Evolutionary conservation across 305 asterid genomes (phyloP).

Genomic region (Withania somnifera): DNA sequence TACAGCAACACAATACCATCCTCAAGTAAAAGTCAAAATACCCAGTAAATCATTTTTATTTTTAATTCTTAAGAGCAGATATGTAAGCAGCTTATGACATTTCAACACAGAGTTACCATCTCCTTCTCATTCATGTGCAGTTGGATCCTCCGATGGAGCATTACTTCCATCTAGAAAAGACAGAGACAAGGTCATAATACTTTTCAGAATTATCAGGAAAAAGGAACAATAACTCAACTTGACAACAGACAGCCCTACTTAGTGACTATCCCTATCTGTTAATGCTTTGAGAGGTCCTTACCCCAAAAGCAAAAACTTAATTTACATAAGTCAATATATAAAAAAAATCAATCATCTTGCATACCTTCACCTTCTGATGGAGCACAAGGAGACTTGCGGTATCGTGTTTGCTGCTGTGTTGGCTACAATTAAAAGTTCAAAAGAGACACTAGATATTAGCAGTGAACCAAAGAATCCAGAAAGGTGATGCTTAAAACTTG

Average conservation of each 20-base stretch:
- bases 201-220: background rate
- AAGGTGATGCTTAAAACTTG: background rate
- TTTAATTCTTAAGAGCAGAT: background rate
- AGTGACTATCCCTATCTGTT: background rate
- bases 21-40: background rate
- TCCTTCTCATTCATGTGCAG: constrained; percentile 7
- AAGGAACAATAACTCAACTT: background rate
- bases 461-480: background rate
- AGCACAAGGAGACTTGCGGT: constrained; percentile 87
- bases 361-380: constrained; percentile 91
- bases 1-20: constrained; percentile 2
- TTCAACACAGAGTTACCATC: background rate
- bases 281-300: background rate
- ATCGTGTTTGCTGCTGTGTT: constrained; percentile 90
- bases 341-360: constrained; percentile 6
- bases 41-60: background rate
- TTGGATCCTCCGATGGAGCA: constrained; percentile 2
- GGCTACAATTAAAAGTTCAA: constrained; percentile 41
- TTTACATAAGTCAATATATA: background rate
- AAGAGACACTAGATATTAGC: constrained; percentile 5
- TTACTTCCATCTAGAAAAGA: constrained; percentile 7
- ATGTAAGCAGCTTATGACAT: background rate
- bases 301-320: background rate
- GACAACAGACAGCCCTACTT: background rate
- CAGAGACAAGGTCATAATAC: background rate